Percentiles rank a stretch among this genome's conserved stretches.
These are phyloP conservation scores for Raffaelea ambrosiae DNA, from an alignment of 2,329 filamentous ascomycete species.

Conservation along the genomic window DNA sequence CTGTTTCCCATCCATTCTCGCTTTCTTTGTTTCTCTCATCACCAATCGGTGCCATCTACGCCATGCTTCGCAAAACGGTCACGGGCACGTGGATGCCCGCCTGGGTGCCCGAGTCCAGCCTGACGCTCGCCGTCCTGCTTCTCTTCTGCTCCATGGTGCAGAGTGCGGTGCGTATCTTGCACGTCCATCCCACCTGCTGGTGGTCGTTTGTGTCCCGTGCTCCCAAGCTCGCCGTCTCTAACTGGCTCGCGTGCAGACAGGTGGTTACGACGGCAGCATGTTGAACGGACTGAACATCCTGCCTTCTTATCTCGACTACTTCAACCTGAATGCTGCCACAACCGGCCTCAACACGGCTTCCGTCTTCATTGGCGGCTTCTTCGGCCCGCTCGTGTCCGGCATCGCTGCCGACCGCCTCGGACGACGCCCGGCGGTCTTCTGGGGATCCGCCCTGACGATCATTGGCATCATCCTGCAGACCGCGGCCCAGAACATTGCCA, in stretches of 20 bases:
- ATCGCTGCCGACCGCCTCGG: conserved; percentile 12
- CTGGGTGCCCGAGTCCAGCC: conserved; percentile 34
- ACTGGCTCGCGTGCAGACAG: conserved; percentile 8
- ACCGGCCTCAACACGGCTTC: conserved; percentile 44
- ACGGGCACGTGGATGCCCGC: conserved; percentile 39
- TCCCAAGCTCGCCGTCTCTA: no score
- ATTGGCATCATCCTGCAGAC: conserved; percentile 13
- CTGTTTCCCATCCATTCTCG: no score
- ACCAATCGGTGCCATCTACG: neutral
- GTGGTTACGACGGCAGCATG: neutral
- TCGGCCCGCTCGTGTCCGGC: conserved; percentile 28
- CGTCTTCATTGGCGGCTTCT: conserved; percentile 39
- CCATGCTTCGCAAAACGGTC: conserved; percentile 24
- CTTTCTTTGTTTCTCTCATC: neutral
- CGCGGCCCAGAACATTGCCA: conserved; percentile 15
- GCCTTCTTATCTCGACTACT: conserved; percentile 3
- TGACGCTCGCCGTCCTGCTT: conserved; percentile 28
- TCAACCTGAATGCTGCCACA: neutral
- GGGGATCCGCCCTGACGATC: conserved; percentile 5
- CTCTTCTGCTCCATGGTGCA: conserved; percentile 35
- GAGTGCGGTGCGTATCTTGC: conserved; percentile 23
- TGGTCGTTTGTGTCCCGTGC: no score
- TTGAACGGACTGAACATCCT: conserved; percentile 1
- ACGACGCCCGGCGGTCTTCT: conserved; percentile 14
- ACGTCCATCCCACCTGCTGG: neutral